Evolutionary conservation across 164 flowering plant species (phyloP), one percentile per base, ranked within the genome.

Genomic region (Liriodendron chinense): DNA sequence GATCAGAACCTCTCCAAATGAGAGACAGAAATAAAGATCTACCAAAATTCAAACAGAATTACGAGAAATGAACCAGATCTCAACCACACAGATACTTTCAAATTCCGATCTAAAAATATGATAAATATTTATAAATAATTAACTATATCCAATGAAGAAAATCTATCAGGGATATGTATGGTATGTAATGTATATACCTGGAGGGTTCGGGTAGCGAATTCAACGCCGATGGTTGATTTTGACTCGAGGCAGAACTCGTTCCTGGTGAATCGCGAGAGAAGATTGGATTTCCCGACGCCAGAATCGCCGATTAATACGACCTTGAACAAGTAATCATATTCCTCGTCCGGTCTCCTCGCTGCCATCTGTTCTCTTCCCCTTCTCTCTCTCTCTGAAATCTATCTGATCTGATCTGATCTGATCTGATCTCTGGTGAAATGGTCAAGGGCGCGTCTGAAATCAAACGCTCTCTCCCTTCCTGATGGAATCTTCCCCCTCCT

Each of bases 281-380:
- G 87, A 53, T 91, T 91, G 13, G 95, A 91, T 87, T 91, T 91
- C 20, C 96, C 96, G 18, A 91, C 96, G 47, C 95, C 92, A 0
- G 95, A 91, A 73, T 91, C 96, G 24, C 96, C 96, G 48, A 91
- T 89, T 78, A 91, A 78, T n/a, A 91, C 96, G 65, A 91, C 86
- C 85, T 91, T 91, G 88, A 91, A 91, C 24, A 91, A 82, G 70
- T 91, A 91, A 82, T 91, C 96, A 67, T 91, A 91, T 79, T 88
- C 96, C 50, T 90, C 84, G 81, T 89, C 93, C 72, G 77, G 73
- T 75, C 80, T 80, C 70, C 80, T 77, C 76, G 82, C 59, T 53
- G 59, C 82, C 82, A 77, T 77, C 68, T 49, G 43, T 8, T 69
- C 57, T 63, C 23, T 63, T 9, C 18, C 65, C 9, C 65, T 43